Evolutionary conservation across 495 filamentous ascomycete genomes (phyloP).

Genomic region (Talaromyces liani): DNA sequence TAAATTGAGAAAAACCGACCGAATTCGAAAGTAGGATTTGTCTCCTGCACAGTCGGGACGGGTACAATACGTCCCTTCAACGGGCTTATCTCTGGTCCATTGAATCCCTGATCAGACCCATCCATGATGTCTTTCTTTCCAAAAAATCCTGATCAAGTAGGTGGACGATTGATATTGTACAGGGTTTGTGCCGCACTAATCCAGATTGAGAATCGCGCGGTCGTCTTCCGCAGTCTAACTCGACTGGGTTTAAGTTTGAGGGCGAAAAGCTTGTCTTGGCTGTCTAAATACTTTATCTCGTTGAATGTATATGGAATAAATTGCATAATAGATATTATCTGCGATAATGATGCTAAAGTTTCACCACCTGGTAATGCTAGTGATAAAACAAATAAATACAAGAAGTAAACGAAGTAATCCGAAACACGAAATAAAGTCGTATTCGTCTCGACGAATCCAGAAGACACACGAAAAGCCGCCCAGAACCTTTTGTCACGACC

Average conservation of each 20-base stretch:
- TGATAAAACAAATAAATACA: slow-evolving; percentile 3
- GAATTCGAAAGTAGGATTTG: slow-evolving; percentile 30
- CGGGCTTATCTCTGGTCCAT: slow-evolving; percentile 15
- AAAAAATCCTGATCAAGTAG: not conserved
- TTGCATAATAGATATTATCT: not conserved
- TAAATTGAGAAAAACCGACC: slow-evolving; percentile 17
- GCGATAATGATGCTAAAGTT: not conserved
- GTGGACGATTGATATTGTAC: not conserved
- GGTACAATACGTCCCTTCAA: slow-evolving; percentile 26
- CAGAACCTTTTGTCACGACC: not conserved
- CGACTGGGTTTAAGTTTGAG: not conserved
- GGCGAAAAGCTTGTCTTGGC: not conserved
- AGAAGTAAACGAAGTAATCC: not conserved
- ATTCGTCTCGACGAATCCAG: not conserved
- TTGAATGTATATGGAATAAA: not conserved
- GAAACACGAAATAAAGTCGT: not conserved
- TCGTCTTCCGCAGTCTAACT: not conserved
- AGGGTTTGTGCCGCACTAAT: not conserved
- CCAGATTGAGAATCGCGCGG: not conserved
- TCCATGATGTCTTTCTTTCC: not conserved
- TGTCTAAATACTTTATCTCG: not conserved
- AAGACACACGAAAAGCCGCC: not conserved
- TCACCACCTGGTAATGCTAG: not conserved
- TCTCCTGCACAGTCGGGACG: slow-evolving; percentile 35
- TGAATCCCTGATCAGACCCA: not conserved